phyloP scores from a whole-genome alignment of 2,329 filamentous ascomycete genomes.

The Aspergillus fischeri region DNA sequence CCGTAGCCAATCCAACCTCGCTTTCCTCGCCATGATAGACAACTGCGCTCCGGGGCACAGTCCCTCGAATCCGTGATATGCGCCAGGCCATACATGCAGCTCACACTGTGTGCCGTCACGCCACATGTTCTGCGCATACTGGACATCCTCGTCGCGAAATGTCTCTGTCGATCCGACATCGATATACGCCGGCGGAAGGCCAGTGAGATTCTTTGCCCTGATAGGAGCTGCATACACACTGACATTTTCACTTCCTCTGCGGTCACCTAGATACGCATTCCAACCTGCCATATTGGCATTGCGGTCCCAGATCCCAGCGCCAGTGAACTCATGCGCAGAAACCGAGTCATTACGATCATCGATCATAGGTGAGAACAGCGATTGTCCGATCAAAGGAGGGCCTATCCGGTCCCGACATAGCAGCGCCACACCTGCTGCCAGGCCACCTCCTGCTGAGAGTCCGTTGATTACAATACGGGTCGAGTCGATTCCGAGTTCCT shows the following conservation, averaged over 20 bases:
- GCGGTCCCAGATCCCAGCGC: conserved; percentile 9
- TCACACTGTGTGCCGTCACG: conserved; percentile 7
- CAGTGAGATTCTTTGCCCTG: conserved; percentile 2
- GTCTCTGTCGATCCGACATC: conserved; percentile 12
- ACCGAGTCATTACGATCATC: conserved; percentile 30
- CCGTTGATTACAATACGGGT: conserved; percentile 53
- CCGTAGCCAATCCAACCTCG: neutral
- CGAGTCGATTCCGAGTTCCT: conserved; percentile 40
- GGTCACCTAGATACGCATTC: conserved; percentile 17
- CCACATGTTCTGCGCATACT: conserved; percentile 8
- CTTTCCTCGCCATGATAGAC: neutral
- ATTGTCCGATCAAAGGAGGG: conserved; percentile 35
- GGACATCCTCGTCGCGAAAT: conserved; percentile 12
- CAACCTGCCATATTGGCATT: conserved; percentile 19
- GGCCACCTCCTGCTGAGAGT: conserved; percentile 54
- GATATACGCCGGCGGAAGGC: conserved; percentile 9
- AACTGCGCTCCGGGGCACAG: neutral
- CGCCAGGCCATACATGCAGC: conserved; percentile 12
- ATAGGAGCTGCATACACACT: conserved; percentile 15
- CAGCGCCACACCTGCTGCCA: conserved; percentile 52
- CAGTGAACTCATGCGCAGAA: conserved; percentile 7
- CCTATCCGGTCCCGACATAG: conserved; percentile 41
- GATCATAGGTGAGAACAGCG: conserved; percentile 42
- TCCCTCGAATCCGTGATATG: conserved; percentile 10
- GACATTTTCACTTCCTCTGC: conserved; percentile 27